Base-by-base conservation (phyloP, 768 basidiomycete species). In the Serendipita sp. region DNA sequence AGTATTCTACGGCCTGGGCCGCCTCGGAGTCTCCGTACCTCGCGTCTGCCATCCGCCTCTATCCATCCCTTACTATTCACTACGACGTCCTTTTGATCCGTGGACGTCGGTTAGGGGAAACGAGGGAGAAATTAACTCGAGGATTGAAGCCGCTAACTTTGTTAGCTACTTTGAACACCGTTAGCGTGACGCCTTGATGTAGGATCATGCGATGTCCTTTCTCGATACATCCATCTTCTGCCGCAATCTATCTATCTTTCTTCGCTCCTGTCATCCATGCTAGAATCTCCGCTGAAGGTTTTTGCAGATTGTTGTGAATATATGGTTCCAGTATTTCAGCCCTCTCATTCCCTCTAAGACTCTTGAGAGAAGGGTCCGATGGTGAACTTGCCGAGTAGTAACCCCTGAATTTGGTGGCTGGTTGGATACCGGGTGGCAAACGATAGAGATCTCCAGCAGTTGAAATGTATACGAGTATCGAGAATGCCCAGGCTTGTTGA, bases 21-120 rank as follows among this genome's bases (percentile, higher is more conserved):
- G 16, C 29, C 55, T n/a, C 58, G 23, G 23, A 23, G 23, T 23
- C 3, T 64, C 62, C 18, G 16, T 31, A 27, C 23, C 33, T 60
- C 31, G 15, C 44, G 43, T 18, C 37, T 13, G 40, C 36, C 44
- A 6, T 37, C 60, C 70, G 67, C 71, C 79, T 83, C 80, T 77
- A 6, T 37, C 60, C 70, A 67, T 72, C 79, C 83, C 80, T 77
- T 77, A 75, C 73, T 83, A 86, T 86, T 87, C 83, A 86, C 84
- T 86, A 85, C 85, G 72, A 76, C 81, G 80, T 78, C 80, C 77
- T 74, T 71, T 72, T 69, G 64, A 71, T 46, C 69, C 64, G 67
- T 82, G 80, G 80, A 72, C 77, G 79, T 72, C 77, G 85, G 84
- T 70, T 84, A 87, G 86, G 86, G 87, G 86, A 88, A 88, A 85